Evolutionary conservation across 305 asterid species (phyloP), one percentile per base, ranked within the genome.

Genomic region (Fraxinus angustifolia): DNA sequence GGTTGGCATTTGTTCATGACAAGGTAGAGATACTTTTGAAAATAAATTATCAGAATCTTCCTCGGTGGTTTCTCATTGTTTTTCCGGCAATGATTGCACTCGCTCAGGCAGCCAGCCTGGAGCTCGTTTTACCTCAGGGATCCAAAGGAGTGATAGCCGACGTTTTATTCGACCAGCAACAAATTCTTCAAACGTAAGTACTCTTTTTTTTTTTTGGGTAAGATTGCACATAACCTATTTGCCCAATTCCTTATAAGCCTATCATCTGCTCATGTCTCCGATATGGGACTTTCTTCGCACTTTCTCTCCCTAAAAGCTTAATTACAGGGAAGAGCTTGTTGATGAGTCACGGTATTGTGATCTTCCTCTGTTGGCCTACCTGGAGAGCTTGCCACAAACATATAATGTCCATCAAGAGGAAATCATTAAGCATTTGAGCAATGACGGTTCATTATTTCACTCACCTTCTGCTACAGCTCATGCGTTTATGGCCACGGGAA

Each of bases 401-500:
- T 75, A 75, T 76, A 1, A 74, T 28, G 77, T 53, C 12, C 79
- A 79, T 72, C 74, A 60, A 73, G 28, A 78, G 26, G 80, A 76
- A 72, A 78, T 82, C 0, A 31, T 81, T 33, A 81, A 42, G 17
- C 80, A 81, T 65, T 16, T 90, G 68, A 56, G 82, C 45, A 1
- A 14, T 21, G 88, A 88, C 12, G 91, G 93, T 8, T 88, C 91
- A 0, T 56, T 92, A 2, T 87, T 84, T 16, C 88, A 76, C 79
- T 92, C 93, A n/a, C 93, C 90, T 2, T 83, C 92, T 0, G 93
- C 97, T 68, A 87, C 88, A 0, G 93, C 91, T 48, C 70, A 76
- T 8, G 91, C 90, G 5, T 91, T 79, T 50, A 86, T 89, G 82
- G 67, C 79, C 11, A 90, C 92, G 0, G 77, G 87, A 31, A 85